These are phyloP conservation scores for Scolecobasidium constrictum DNA, from an alignment of 2,329 filamentous ascomycete genomes.

Conservation along the genomic window DNA sequence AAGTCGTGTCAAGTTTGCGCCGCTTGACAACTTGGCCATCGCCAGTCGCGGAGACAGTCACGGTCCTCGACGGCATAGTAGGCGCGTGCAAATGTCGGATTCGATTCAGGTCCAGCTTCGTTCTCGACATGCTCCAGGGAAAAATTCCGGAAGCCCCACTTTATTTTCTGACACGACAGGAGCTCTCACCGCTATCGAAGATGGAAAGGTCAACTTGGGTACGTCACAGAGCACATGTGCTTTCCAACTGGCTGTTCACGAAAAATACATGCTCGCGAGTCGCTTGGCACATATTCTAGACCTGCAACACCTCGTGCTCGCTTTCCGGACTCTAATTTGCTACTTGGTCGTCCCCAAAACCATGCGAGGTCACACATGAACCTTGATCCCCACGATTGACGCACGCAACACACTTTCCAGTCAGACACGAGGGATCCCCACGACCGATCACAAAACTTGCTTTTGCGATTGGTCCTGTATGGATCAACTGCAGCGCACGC, in stretches of 20 bases:
- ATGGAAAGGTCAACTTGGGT: no score
- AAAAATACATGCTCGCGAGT: no score
- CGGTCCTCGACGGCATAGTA: slow-evolving; percentile 31
- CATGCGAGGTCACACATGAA: neutral
- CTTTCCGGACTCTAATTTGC: no score
- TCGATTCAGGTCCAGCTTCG: neutral
- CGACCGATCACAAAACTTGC: no score
- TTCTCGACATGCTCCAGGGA: neutral
- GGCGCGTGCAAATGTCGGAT: neutral
- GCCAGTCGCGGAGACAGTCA: slow-evolving; percentile 31
- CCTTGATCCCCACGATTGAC: neutral
- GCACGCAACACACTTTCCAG: neutral
- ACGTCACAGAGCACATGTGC: no score
- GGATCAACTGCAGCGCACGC: slow-evolving; percentile 21
- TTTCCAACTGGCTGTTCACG: no score
- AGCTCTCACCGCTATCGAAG: no score
- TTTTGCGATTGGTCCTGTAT: slow-evolving; percentile 10
- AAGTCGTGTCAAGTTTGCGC: slow-evolving; percentile 50
- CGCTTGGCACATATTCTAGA: no score
- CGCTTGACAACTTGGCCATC: slow-evolving; percentile 58
- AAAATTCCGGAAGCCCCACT: no score
- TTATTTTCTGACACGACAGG: no score
- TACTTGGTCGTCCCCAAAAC: no score
- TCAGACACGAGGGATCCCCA: neutral
- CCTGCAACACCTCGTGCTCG: no score